Evolutionary conservation across 129 eudicot species (phyloP), one percentile per base, ranked within the genome.

Genomic region (Cynara cardunculus): DNA sequence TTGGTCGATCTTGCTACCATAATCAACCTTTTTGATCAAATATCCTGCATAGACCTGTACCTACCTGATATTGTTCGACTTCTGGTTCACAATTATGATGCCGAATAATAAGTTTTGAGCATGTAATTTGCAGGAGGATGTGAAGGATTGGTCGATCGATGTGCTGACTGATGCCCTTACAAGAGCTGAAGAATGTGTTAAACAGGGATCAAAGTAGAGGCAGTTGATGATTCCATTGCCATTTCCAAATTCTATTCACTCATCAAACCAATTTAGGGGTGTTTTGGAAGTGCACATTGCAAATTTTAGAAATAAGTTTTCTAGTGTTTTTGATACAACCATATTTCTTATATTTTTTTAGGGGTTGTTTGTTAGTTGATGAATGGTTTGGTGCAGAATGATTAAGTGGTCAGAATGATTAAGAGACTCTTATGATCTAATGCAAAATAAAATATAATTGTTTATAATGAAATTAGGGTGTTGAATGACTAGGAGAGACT

Each of bases 141-240:
- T 89, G 73, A 91, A 89, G 82, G 94, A 91, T 78, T 89, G 97
- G 94, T 83, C 88, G 2, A 35, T 88, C 9, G 94, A 91, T 84
- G 92, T 86, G 67, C 76, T 91, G 62, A 83, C 90, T 26, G 94
- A 91, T 76, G 97, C 90, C 25, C 72, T 91, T 69, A 89, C 94
- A 8, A 87, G 94, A 56, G 94, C 87, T 26, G 97, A 91, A 79
- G 97, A 91, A 75, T 87, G 79, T 84, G 97, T 78, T 12, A 87
- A 76, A 83, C 94, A 79, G 11, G 81, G 89, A 66, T 84, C 87
- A 1, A 77, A 73, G 69, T 88, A 85, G 78, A 30, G 31, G 19
- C 27, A 35, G 49, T 39, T 39, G 49, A 3, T 46, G 59, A 46
- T 46, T 12, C 59, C 19, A 5, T 3, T 46, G 59, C 59, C 59